Evolutionary conservation across 148 eudicot genomes (phyloP), one percentile per base, ranked within the genome.

Genomic region (Spergularia bocconei): DNA sequence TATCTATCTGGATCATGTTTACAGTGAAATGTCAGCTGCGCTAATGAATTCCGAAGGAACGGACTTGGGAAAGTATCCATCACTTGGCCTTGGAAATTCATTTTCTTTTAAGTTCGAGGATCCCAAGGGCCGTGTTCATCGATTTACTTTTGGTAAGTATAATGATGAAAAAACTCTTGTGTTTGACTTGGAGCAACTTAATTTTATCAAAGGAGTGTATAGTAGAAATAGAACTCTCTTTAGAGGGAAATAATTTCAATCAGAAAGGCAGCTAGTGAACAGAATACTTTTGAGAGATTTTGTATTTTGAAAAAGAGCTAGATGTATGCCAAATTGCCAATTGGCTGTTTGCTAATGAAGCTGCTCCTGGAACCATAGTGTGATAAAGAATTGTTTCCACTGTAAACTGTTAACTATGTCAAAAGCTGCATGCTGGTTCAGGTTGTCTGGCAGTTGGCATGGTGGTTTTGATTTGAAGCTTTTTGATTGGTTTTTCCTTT

Each of bases 11-110:
- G 74, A 57, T 73, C 7, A 62, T 75, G 25, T 44, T 36, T 71
- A 55, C 89, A 95, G 98, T 80, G 98, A 95, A 81, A 83, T 88
- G 89, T 90, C 97, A 48, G 79, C 83, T 65, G 86, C 81, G 33
- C 33, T 88, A 56, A 82, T 86, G 81, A 61, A 88, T 33, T 83
- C 88, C 69, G 98, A 95, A 78, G 97, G 83, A 63, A 73, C 79
- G 25, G 97, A 90, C 56, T 69, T 78, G 62, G 88, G 88, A 66
- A 95, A 80, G 77, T 92, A 89, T 83, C 91, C 97, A 57, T 85
- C 97, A 67, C 87, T 89, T 77, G 96, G 96, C 77, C 91, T 87
- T 84, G 98, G 93, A 52, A 95, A 82, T 85, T 79, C 92, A 5
- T 85, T 92, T 81, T 77, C 91, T 29, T 95, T 82, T 78, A 95